Conservation (phyloP, 2,329 filamentous ascomycete species). For the Aspergillus fumigatus region DNA sequence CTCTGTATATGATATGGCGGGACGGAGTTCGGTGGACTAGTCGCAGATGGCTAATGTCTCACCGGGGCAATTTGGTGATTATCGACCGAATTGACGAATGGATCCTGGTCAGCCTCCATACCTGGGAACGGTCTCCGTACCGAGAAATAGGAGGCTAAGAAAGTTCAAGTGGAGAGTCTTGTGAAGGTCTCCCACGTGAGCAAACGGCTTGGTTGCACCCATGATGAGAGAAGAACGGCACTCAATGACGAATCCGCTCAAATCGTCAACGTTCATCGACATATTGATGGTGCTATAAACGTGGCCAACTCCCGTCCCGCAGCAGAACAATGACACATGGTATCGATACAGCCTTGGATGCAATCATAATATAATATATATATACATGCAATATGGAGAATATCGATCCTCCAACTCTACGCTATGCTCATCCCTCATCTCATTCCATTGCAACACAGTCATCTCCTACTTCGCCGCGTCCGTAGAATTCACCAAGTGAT, state of each 20-base stretch:
- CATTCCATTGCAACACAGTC: neutral
- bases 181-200: neutral
- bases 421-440: neutral
- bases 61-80: neutral
- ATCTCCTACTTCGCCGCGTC: slow-evolving; percentile 7
- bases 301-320: no score
- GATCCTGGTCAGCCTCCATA: neutral
- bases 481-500: slow-evolving; percentile 24
- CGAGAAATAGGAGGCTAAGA: neutral
- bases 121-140: no score
- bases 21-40: no score
- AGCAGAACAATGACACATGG: neutral
- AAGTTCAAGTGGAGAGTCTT: neutral
- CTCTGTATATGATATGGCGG: neutral
- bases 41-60: no score
- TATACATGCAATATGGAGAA: neutral
- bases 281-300: neutral
- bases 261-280: neutral
- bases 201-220: neutral
- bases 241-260: neutral
- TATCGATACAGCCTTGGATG: neutral
- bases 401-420: neutral
- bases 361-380: slow-evolving; percentile 1
- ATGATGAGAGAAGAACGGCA: no score
- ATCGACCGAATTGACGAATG: neutral